Base-by-base conservation (phyloP, 139 green algal genomes). In the Desmodesmus armatus region DNA sequence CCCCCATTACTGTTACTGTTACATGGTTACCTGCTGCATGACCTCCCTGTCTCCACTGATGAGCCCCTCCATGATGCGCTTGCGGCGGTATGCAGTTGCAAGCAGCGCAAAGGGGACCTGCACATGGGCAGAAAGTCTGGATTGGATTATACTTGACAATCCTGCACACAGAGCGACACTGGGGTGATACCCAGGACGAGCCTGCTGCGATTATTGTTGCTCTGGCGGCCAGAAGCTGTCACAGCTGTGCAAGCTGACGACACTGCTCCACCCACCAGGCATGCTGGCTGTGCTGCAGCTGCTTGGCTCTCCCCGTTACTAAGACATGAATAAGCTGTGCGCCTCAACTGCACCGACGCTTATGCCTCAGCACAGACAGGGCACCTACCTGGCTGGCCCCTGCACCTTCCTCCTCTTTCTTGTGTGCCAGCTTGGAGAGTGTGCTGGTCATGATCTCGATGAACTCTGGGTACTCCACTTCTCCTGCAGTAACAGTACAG, bases 41-140 rank as follows among this genome's bases (percentile, higher is more conserved):
- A 87, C 60, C 7, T 78, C 81, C 60, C 79, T 90, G 89, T 94
- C 75, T 3, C 91, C 78, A 41, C 74, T 82, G 69, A 94, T 90
- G 76, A 97, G 87, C 27, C 93, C 94, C 75, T 93, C 88, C 88
- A 97, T 93, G 21, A 96, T 85, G 44, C 93, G 92, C 82, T 95
- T 95, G 41, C 94, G 89, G 7, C 91, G 86, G 85, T 95, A 96
- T 3, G 92, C 93, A 25, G 91, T 92, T 6, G 92, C 92, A 83
- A 94, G 90, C n/a, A 95, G 85, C 15, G 85, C 86, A 78, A 95
- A 93, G 0, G 92, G 91, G 39, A 94, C 85, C 82, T 91, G 84
- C 67, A 77, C 47, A 15, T 19, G 5, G 15, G 29, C 29, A 41
- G 63, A 6, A 44, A 35, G 13, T 44, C 35, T 49, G n/a, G n/a